Evolutionary conservation across 305 asterid species (phyloP), one percentile per base, ranked within the genome.

Genomic region (Rubia balearica): DNA sequence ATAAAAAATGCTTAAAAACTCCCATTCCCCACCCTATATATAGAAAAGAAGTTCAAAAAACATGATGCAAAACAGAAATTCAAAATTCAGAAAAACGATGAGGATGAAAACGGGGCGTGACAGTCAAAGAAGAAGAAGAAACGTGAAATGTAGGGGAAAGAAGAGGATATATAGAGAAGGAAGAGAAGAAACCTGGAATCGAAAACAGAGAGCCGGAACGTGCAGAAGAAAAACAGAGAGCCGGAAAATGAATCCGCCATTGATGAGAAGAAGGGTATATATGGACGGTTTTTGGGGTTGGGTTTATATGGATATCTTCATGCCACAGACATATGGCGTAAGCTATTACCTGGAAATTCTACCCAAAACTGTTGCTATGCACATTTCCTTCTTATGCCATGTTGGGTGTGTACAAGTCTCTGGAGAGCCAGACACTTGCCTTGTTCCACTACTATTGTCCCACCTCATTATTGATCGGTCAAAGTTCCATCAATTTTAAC

Each of bases 131-230:
- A 63, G 17, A 36, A n/a, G 22, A 12, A 36, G 7, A 8, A 30
- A 62, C 63, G 16, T 38, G 57, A 27, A 65, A 8, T 53, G 45
- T 9, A 8, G 53, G 2, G 14, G 0, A 49, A 61, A 27, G 8
- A 16, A 9, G 16, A n/a, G n/a, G n/a, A n/a, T n/a, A n/a, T n/a
- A n/a, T n/a, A n/a, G 12, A 40, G 4, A 65, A 24, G 1, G 7
- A 2, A 0, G 4, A 0, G 38, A 48, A 53, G 57, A 5, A 27
- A 73, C 77, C 77, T 73, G 77, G 77, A 67, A 57, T 46, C 24
- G 48, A 48, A 46, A 3, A 19, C 19, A 43, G 62, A 12, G 61
- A 65, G 61, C 17, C 65, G 71, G 43, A 36, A 16, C 2, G 19
- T 21, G 11, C 41, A 49, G 17, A 19, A 8, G 66, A 40, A 36